These are phyloP conservation scores for Avena atlantica DNA, from an alignment of 176 grass and related monocot genomes.

Conservation along the genomic window DNA sequence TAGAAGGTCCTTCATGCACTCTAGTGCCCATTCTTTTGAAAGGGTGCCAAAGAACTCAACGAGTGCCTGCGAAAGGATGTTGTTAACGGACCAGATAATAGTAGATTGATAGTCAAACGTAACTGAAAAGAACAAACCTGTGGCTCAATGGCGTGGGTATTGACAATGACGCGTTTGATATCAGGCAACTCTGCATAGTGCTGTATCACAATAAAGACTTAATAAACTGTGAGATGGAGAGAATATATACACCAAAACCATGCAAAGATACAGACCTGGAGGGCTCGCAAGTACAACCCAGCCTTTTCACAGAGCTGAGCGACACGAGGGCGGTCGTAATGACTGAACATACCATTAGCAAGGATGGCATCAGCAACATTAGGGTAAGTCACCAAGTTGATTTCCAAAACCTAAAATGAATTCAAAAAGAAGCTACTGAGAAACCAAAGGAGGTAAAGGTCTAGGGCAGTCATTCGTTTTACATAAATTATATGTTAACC, in stretches of 20 bases:
- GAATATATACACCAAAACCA: neutral
- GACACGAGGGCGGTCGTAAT: slow-evolving; percentile 97
- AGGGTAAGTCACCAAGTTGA: slow-evolving; percentile 95
- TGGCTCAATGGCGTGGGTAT: slow-evolving; percentile 95
- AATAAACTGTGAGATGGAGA: slow-evolving; percentile 22
- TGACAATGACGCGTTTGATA: slow-evolving; percentile 95
- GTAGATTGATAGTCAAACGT: neutral
- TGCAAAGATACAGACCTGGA: slow-evolving; percentile 68
- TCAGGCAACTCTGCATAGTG: slow-evolving; percentile 94
- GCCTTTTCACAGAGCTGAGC: slow-evolving; percentile 98
- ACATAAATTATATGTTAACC: slow-evolving; percentile 51
- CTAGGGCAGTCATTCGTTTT: neutral
- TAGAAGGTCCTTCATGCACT: slow-evolving; percentile 99
- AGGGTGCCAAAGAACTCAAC: slow-evolving; percentile 98
- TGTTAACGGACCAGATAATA: slow-evolving; percentile 29
- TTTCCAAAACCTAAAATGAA: slow-evolving; percentile 90
- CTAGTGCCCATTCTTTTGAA: slow-evolving; percentile 91
- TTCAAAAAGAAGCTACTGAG: slow-evolving; percentile 38
- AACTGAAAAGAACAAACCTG: slow-evolving; percentile 68
- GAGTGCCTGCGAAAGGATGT: slow-evolving; percentile 61
- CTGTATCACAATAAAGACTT: slow-evolving; percentile 58
- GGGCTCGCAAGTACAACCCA: slow-evolving; percentile 89
- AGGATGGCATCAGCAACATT: slow-evolving; percentile 99
- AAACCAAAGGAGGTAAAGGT: neutral
- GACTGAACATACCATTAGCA: slow-evolving; percentile 99